Evolutionary conservation across 768 basidiomycete genomes (phyloP).

Genomic region (Leccinum pellstonianum): DNA sequence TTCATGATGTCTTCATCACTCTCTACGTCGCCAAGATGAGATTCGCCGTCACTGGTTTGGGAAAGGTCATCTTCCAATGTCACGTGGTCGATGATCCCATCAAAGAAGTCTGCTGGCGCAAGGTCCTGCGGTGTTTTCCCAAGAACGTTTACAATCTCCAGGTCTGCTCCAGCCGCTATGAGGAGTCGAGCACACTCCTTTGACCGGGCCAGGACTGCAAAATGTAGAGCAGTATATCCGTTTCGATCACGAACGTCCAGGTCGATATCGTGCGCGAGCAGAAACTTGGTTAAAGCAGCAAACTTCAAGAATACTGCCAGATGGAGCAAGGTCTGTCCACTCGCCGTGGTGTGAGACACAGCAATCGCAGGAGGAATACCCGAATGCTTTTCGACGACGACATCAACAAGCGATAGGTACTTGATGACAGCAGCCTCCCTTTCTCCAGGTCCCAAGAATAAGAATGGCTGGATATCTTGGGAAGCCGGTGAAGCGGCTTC

Average conservation of each 20-base stretch:
- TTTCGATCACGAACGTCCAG: conserved; percentile 84
- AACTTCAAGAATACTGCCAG: conserved; percentile 81
- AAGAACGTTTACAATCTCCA: conserved; percentile 67
- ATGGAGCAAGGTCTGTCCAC: conserved; percentile 88
- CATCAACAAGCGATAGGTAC: conserved; percentile 77
- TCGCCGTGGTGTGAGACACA: conserved; percentile 67
- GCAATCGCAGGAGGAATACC: conserved; percentile 49
- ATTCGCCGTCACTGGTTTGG: conserved; percentile 46
- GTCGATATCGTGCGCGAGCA: conserved; percentile 72
- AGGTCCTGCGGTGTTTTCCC: conserved; percentile 72
- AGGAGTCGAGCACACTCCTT: conserved; percentile 63
- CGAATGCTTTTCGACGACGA: conserved; percentile 45
- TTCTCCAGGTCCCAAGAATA: conserved; percentile 54
- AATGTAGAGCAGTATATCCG: conserved; percentile 88
- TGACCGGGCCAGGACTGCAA: conserved; percentile 70
- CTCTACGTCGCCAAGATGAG: conserved; percentile 67
- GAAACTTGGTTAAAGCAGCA: conserved; percentile 62
- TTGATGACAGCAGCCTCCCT: conserved; percentile 72
- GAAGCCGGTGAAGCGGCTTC: conserved; percentile 47
- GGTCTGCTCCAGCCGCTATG: conserved; percentile 77
- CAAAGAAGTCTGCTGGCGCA: conserved; percentile 46
- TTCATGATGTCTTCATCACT: conserved; percentile 54
- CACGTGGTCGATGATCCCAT: conserved; percentile 28
- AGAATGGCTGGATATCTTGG: conserved; percentile 55
- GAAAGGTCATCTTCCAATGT: conserved; percentile 25